Evolutionary conservation across 805 yeast species (phyloP), one percentile per base, ranked within the genome.

Genomic region (Yarrowia sp.): DNA sequence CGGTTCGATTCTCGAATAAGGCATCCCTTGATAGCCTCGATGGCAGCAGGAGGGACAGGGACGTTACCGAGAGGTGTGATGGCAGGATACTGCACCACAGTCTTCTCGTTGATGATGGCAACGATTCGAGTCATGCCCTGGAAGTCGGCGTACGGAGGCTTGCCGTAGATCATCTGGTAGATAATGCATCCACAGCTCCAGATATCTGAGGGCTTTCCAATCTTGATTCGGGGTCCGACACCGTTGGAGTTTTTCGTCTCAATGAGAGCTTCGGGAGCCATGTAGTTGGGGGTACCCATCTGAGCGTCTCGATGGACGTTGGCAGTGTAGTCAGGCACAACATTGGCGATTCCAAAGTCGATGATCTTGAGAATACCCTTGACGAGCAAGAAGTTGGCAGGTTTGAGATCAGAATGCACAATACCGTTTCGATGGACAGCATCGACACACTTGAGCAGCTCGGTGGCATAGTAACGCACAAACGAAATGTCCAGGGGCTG

Each of bases 101-200:
- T 86, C 70, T 89, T 88, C 0, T 97, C 95, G 75, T 91, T 90
- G 85, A 90, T 90, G 46, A 92, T 94, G 1, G 97, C 97, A 75
- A 88, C 80, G 46, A 92, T 81, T 70, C 97, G 80, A 74, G 90
- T 91, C 69, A 89, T 86, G 0, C 96, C 95, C 64, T 87, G 85
- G 73, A 85, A 91, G 3, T 83, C 82, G 0, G 92, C 96, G 80
- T 91, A 93, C 1, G 99, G 99, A 1, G 98, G 94, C 70, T 84
- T 84, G 0, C 97, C 97, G 74, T 95, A 96, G 9, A 93, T 85
- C 97, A 95, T 92, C 77, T 95, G 98, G 78, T 92, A 94, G 0
- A 95, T 82, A 3, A 95, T 94, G 77, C 98, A 92, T 0, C 99
- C 99, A 79, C 97, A 90, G 22, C 98, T 92, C 99, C 99, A 95